phyloP scores from a whole-genome alignment of 2,329 filamentous ascomycete species.

The Fusarium verticillioides region DNA sequence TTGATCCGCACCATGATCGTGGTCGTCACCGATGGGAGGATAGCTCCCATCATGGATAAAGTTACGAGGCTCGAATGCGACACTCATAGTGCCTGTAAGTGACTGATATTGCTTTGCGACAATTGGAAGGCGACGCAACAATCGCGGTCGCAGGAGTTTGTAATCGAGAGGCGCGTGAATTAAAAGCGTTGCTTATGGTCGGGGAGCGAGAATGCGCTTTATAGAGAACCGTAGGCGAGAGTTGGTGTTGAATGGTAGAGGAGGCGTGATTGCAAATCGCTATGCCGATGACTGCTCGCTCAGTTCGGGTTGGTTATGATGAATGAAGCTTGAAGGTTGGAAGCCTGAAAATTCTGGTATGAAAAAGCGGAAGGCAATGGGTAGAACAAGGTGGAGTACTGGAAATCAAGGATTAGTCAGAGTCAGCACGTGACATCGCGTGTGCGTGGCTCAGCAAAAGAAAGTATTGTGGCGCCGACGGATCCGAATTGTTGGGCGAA shows the following conservation, averaged over 20 bases:
- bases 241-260: neutral
- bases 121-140: conserved; percentile 23
- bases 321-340: conserved; percentile 39
- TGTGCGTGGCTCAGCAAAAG: conserved; percentile 35
- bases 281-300: conserved; percentile 21
- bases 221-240: neutral
- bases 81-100: conserved; percentile 56
- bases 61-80: conserved; percentile 62
- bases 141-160: conserved; percentile 18
- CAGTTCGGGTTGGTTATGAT: conserved; percentile 29
- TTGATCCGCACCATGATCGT: conserved; percentile 55
- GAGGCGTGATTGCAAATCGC: conserved; percentile 7
- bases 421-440: conserved; percentile 44
- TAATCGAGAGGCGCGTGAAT: conserved; percentile 25
- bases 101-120: conserved; percentile 16
- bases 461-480: conserved; percentile 37
- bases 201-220: neutral
- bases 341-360: conserved; percentile 53
- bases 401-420: conserved; percentile 48
- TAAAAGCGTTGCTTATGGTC: neutral
- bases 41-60: conserved; percentile 62
- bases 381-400: conserved; percentile 28
- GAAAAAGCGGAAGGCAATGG: conserved; percentile 45
- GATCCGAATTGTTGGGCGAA: conserved; percentile 31
- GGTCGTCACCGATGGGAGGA: conserved; percentile 58